phyloP scores from a whole-genome alignment of 805 yeast species.

The Hanseniaspora lindneri region DNA sequence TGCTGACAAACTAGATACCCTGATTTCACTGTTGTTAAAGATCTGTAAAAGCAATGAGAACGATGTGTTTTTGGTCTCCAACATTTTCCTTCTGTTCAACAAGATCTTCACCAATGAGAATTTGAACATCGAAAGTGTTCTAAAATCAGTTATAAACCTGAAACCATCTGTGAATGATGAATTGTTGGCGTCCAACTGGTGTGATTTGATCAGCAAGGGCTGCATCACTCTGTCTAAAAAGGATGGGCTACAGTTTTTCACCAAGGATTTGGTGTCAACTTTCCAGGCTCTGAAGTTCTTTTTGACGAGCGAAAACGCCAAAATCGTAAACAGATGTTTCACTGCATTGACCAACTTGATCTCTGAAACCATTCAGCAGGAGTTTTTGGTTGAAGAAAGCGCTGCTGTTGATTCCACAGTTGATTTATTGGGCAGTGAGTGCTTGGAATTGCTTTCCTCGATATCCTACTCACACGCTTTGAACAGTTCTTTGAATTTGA shows the following conservation, averaged over 20 bases:
- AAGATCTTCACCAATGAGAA: conserved; percentile 44
- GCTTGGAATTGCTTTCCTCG: conserved; percentile 30
- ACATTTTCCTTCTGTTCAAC: conserved; percentile 75
- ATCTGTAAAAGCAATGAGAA: conserved; percentile 46
- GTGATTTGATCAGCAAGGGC: conserved; percentile 85
- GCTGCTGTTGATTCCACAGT: conserved; percentile 44
- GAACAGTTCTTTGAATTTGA: conserved; percentile 56
- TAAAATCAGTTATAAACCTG: conserved; percentile 62
- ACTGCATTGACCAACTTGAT: conserved; percentile 58
- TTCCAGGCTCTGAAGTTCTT: conserved; percentile 40
- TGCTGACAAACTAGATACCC: conserved; percentile 45
- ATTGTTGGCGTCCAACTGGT: conserved; percentile 87
- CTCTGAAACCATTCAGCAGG: conserved; percentile 43
- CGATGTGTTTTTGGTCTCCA: conserved; percentile 54
- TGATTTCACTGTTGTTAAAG: conserved; percentile 66
- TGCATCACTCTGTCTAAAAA: conserved; percentile 41
- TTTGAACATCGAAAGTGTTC: conserved; percentile 42
- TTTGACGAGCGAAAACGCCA: conserved; percentile 51
- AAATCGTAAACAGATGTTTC: conserved; percentile 61
- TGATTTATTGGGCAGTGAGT: conserved; percentile 45
- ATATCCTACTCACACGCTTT: conserved; percentile 69
- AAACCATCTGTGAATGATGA: conserved; percentile 74
- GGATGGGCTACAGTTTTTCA: conserved; percentile 46
- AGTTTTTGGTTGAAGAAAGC: conserved; percentile 41
- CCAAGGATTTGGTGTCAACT: conserved; percentile 23